Base-by-base conservation (phyloP, 768 basidiomycete genomes). In the Strobilomyces dryophilus region DNA sequence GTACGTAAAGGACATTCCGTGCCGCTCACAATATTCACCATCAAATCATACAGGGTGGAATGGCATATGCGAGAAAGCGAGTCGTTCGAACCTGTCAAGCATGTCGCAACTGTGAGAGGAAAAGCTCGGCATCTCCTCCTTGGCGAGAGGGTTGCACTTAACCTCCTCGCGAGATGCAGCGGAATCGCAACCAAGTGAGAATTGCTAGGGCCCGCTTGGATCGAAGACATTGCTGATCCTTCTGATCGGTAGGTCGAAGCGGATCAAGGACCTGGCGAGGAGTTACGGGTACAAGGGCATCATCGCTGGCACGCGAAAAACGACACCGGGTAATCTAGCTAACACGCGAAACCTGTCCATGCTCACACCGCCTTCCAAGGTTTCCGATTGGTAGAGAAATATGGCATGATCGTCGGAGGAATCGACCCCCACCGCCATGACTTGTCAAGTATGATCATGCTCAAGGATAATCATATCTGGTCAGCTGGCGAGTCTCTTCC, bases 401-500 rank as follows among this genome's bases (percentile, higher is more conserved):
- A 99, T 67, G 97, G 87, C 4, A 98, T 99, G 97, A 72, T 98
- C 42, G 92, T 98, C 14, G 97, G 97, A 17, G 97, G 97, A 7
- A 88, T 98, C 61, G 95, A 99, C 67, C 75, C 91, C 9, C 97
- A 99, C 74, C 83, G 97, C 21, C 87, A 97, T 60, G 95, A 98
- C 69, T 78, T 98, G n/a, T 94, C 91, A 27, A 91, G 89, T 67
- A 98, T 99, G 97, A 95, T 99, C 65, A 99, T 99, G 97, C 82
- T 99, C 63, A 98, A 98, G 72, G 97, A 99, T 63, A 99, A 99
- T 67, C 97, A 99, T 67, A 91, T 98, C 66, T 98, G 94, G 95
- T 95, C 94, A 4, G 89, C 86, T 40, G 94, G 94, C 86, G 64
- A 55, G 77, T 58, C 27, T 37, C 24, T 34, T 44, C 5, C 18